Evolutionary conservation across 2,329 filamentous ascomycete genomes (phyloP).

Genomic region (Teratosphaeria zuluensis): DNA sequence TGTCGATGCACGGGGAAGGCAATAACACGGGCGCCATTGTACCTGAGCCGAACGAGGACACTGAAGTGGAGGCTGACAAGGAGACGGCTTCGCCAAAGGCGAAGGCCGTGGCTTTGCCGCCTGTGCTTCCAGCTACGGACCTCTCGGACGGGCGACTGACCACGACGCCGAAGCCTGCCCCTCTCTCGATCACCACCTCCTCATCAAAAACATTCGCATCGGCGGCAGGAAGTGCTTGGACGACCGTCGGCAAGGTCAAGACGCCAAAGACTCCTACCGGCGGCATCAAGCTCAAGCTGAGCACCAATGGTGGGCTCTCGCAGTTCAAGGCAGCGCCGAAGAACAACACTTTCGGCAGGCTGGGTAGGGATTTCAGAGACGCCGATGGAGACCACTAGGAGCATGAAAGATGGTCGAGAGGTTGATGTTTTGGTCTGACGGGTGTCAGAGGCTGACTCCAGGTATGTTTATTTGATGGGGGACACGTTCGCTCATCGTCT

Average conservation of each 20-base stretch:
- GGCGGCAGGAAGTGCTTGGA: constrained; percentile 1
- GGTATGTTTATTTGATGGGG: neutral
- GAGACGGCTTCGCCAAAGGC: neutral
- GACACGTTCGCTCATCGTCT: neutral
- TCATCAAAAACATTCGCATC: neutral
- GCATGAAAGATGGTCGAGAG: neutral
- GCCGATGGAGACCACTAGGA: neutral
- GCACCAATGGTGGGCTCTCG: constrained; percentile 5
- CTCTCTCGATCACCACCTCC: neutral
- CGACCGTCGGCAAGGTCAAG: constrained; percentile 5
- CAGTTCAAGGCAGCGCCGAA: constrained; percentile 1
- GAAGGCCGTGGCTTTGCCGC: neutral
- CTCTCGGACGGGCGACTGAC: neutral
- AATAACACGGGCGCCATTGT: neutral
- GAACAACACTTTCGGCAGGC: neutral
- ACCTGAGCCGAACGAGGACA: neutral
- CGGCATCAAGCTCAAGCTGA: constrained; percentile 2
- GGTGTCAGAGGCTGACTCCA: neutral
- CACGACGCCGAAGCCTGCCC: neutral
- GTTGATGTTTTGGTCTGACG: neutral
- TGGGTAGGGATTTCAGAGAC: neutral
- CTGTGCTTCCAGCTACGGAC: neutral
- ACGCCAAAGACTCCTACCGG: neutral
- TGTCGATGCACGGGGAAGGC: neutral
- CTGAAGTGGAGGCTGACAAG: neutral